Base-by-base conservation (phyloP, 257 asterid genomes). In the Primulina huaijiensis region DNA sequence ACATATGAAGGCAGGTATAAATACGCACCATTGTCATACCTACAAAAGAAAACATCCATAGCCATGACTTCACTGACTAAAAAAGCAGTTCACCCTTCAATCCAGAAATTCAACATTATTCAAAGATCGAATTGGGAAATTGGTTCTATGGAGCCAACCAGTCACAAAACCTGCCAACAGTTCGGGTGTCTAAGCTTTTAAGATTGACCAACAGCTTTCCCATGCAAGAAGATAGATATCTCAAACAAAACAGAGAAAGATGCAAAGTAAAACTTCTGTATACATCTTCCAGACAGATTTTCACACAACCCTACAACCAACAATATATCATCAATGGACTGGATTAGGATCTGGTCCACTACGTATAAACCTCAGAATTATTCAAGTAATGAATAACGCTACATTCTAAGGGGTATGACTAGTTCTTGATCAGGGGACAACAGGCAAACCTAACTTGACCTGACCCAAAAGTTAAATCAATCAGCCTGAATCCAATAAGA, bases 21-120 rank as follows among this genome's bases (percentile, higher is more conserved):
- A 74, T 93, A 87, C 61, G 86, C 99, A 75, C 99, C 99, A 78
- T 85, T 86, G 80, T 93, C 97, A 82, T 89, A 89, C 75, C 99
- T 94, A 72, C 74, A 62, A 77, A 67, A 60, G 37, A 70, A 34
- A 62, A 67, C n/a, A 64, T 30, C 50, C 60, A 72, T 73, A 65
- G 57, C 19, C 60, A 71, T 31, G 19, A 63, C 25, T n/a, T n/a
- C 30, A 35, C 60, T 60, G 16, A 67, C 57, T 60, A 73, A 65
- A 60, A 62, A 63, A 60, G 68, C 9, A 62, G 6, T 60, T 64
- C 62, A 74, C 25, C 40, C 17, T 27, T 53, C 33, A 34, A 34
- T 31, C 75, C 62, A 68, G 63, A 58, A 63, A 21, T 60, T 55
- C 70, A 63, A 66, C 52, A 20, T 56, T 50, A 63, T 27, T 31